Evolutionary conservation across 148 eudicot species (phyloP).

Genomic region (Amaranthus palmeri): DNA sequence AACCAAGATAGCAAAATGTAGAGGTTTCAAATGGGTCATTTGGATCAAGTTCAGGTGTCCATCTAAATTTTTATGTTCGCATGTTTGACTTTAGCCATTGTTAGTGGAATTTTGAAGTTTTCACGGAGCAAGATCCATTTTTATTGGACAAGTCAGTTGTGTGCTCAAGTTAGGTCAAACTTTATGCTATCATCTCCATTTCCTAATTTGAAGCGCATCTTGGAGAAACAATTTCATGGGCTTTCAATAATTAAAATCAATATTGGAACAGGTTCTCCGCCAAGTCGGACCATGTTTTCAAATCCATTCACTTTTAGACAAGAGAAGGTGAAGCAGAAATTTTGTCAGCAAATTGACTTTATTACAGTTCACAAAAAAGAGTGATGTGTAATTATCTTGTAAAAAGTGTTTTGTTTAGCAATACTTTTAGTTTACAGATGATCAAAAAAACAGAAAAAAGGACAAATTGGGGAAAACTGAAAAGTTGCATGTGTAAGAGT

Average conservation of each 20-base stretch:
- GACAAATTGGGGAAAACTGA: background rate
- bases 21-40: background rate
- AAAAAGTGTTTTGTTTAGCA: background rate
- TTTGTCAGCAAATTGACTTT: no score
- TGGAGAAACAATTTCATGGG: no score
- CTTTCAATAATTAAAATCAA: no score
- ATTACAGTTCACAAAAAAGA: background rate
- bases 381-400: background rate
- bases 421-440: background rate
- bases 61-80: background rate
- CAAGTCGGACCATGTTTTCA: no score
- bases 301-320: no score
- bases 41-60: background rate
- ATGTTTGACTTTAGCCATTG: no score
- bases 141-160: no score
- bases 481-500: slow-evolving; percentile 5
- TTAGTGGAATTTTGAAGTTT: no score
- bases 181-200: background rate
- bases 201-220: background rate
- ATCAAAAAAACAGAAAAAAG: background rate
- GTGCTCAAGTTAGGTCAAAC: background rate
- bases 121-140: no score
- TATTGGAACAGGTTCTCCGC: no score
- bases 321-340: no score
- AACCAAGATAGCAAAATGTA: background rate